Percentiles rank a stretch among this genome's conserved stretches.
phyloP scores from a whole-genome alignment of 768 basidiomycete species.

The Cubamyces sp. region DNA sequence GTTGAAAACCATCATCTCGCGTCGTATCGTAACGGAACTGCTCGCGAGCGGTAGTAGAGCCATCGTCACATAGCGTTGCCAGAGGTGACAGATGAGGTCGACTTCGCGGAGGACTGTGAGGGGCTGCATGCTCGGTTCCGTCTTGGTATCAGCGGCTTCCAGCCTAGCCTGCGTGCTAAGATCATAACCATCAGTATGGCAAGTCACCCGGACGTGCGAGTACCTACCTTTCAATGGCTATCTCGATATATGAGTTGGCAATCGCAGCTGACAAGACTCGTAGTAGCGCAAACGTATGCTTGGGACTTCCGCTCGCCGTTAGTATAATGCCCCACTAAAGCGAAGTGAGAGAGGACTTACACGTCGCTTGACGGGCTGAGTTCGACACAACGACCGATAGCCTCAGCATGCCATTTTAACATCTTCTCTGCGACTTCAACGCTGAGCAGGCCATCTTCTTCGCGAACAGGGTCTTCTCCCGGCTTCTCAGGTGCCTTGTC shows the following conservation, averaged over 20 bases:
- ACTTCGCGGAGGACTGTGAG: conserved; percentile 68
- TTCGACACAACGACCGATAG: conserved; percentile 92
- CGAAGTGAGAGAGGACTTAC: conserved; percentile 52
- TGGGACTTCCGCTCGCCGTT: conserved; percentile 57
- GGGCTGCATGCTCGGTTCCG: conserved; percentile 78
- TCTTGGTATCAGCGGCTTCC: conserved; percentile 72
- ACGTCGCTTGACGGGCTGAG: conserved; percentile 81
- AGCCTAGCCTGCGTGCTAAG: conserved; percentile 70
- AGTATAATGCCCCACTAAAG: neutral
- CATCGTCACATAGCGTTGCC: conserved; percentile 95
- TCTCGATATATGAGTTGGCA: conserved; percentile 82
- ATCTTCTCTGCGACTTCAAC: conserved; percentile 85
- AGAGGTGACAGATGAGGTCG: conserved; percentile 91
- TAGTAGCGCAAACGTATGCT: conserved; percentile 83
- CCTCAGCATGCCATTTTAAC: conserved; percentile 98
- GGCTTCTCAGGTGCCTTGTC: conserved; percentile 31
- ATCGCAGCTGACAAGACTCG: conserved; percentile 87
- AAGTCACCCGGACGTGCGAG: too few species aligned
- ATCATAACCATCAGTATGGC: too few species aligned
- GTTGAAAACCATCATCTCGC: conserved; percentile 93
- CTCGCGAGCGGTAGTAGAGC: conserved; percentile 87
- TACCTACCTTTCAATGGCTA: conserved; percentile 91
- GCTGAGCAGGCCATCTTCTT: conserved; percentile 82
- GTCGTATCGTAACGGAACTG: conserved; percentile 81
- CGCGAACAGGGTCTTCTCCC: conserved; percentile 73